These are phyloP conservation scores for Oropetium thomaeum DNA, from an alignment of 176 grass and related monocot genomes.

Conservation along the genomic window DNA sequence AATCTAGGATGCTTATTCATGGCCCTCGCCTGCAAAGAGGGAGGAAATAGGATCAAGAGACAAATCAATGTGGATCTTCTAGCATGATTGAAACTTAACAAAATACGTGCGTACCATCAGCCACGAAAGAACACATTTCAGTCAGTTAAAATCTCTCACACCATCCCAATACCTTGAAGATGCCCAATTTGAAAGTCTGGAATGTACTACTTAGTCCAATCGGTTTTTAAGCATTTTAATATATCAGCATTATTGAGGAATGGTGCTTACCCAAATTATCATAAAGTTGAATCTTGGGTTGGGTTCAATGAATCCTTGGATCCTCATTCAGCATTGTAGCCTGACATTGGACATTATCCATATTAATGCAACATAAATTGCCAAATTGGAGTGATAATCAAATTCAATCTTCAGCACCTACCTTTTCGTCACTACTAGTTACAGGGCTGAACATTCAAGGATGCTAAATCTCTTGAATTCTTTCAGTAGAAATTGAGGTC, in stretches of 20 bases:
- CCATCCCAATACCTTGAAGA: neutral
- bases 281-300: slow-evolving; percentile 14
- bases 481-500: slow-evolving; percentile 93
- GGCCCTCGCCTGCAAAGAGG: slow-evolving; percentile 28
- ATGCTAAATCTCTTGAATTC: neutral
- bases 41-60: neutral
- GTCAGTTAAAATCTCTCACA: neutral
- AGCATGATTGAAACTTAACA: neutral
- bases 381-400: neutral
- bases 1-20: slow-evolving; percentile 29
- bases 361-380: neutral
- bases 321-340: slow-evolving; percentile 2
- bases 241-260: neutral
- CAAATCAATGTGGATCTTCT: neutral
- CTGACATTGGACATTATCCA: slow-evolving; percentile 24
- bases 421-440: slow-evolving; percentile 14
- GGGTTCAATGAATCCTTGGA: neutral
- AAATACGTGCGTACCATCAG: neutral
- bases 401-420: slow-evolving; percentile 2
- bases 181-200: slow-evolving; percentile 12
- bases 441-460: neutral
- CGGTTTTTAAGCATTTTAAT: neutral
- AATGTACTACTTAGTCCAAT: slow-evolving; percentile 16
- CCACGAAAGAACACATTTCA: neutral
- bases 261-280: neutral